phyloP scores from a whole-genome alignment of 2,329 filamentous ascomycete genomes.

The Pestalotiopsis fici region DNA sequence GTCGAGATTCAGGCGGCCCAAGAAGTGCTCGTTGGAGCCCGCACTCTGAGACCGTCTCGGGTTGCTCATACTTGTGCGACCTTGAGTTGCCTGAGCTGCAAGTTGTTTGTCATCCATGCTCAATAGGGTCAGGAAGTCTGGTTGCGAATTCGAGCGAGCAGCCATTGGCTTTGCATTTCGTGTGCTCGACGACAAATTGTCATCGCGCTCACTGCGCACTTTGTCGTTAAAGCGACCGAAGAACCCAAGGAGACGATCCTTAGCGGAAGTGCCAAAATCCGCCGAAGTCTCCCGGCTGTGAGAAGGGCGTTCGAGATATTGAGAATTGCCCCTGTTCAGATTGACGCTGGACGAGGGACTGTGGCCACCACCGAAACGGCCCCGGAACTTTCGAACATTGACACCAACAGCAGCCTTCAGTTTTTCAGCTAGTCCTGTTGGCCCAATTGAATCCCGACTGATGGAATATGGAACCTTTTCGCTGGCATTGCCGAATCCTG shows the following conservation, averaged over 20 bases:
- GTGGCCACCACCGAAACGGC: slow-evolving; percentile 32
- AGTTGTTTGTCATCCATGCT: slow-evolving; percentile 44
- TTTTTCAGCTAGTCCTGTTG: slow-evolving; percentile 45
- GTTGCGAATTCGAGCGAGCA: slow-evolving; percentile 28
- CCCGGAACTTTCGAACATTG: slow-evolving; percentile 35
- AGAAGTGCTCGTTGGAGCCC: slow-evolving; percentile 38
- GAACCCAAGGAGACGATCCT: slow-evolving; percentile 45
- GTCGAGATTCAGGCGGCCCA: slow-evolving; percentile 38
- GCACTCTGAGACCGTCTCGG: slow-evolving; percentile 30
- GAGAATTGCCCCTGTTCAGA: slow-evolving; percentile 54
- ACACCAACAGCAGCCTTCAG: slow-evolving; percentile 40
- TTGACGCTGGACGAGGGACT: slow-evolving; percentile 43
- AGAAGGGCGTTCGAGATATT: slow-evolving; percentile 40
- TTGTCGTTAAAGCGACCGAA: slow-evolving; percentile 44
- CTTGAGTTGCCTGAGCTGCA: slow-evolving; percentile 15
- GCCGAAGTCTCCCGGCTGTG: slow-evolving; percentile 41
- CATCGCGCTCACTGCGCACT: slow-evolving; percentile 15
- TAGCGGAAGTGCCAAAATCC: slow-evolving; percentile 25
- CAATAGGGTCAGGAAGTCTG: slow-evolving; percentile 44
- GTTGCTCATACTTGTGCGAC: slow-evolving; percentile 15
- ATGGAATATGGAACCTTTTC: slow-evolving; percentile 39
- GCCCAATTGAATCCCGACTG: slow-evolving; percentile 48
- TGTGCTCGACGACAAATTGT: slow-evolving; percentile 26
- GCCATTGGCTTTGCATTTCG: slow-evolving; percentile 24
- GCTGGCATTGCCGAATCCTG: slow-evolving; percentile 21